Base-by-base conservation (phyloP, 202 grass and related monocot genomes). In the Hordeum pubiflorum region DNA sequence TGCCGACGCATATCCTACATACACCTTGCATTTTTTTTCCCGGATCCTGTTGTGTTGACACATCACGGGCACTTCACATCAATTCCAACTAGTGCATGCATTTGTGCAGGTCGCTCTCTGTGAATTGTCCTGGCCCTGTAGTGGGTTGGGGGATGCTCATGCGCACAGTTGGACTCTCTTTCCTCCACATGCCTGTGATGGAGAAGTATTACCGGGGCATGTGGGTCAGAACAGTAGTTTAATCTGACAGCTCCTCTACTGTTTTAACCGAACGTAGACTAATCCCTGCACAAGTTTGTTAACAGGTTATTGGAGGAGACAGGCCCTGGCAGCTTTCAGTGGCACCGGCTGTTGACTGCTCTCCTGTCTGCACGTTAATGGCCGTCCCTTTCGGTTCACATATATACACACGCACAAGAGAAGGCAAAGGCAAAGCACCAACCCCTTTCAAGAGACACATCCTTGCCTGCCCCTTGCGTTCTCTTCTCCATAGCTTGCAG, bases 301-400 rank as follows among this genome's bases (percentile, higher is more conserved):
- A 60, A 31, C 80, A 76, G 72, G 70, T 90, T 72, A 87, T 70
- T 72, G 70, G 63, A 22, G 8, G 39, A 65, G 82, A 87, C 80
- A 76, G 88, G 21, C 56, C 32, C 55, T 83, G 79, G 68, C 63
- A 77, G 63, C 77, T 72, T 59, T 72, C 63, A 65, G 71, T 60
- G 83, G 37, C 80, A 87, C 71, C 81, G 70, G 43, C 81, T 58
- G 69, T 83, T 90, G 88, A 90, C 84, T 72, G 84, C 70, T 90
- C 88, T 86, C 27, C 41, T 87, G 76, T 84, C 88, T 81, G 76
- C 9, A 87, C 57, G 44, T 79, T 84, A 84, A 80, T 84, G 70
- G 57, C 36, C 23, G 84, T 83, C 81, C 80, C 84, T 83, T 77
- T 77, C 64, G 7, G 21, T 86, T 77, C 46, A 80, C 80, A 76